Percentiles rank a stretch among this genome's conserved stretches.
These are phyloP conservation scores for Gyromitra esculenta DNA, from an alignment of 2,329 filamentous ascomycete species.

Conservation along the genomic window DNA sequence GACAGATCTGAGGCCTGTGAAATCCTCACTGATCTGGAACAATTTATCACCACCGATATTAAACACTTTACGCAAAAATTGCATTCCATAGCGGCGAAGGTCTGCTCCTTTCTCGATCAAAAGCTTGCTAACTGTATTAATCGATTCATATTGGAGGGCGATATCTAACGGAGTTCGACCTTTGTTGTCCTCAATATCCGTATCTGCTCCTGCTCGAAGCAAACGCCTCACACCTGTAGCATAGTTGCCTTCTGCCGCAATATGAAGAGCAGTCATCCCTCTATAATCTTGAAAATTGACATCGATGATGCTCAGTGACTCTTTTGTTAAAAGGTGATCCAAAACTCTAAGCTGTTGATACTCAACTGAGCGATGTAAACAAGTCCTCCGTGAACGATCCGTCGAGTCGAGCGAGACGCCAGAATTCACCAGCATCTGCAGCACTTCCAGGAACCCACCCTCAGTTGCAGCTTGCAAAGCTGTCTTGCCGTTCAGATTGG, in stretches of 20 bases:
- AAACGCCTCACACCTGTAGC: not conserved
- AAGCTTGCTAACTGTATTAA: not conserved
- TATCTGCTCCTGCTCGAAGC: not conserved
- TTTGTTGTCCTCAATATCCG: not conserved
- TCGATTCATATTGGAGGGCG: not conserved
- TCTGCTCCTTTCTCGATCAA: not conserved
- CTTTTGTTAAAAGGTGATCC: not conserved
- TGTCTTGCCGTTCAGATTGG: not conserved
- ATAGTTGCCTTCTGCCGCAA: not conserved
- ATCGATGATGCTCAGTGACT: not conserved
- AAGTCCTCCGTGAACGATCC: not conserved
- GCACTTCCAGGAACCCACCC: not conserved
- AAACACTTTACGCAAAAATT: not conserved
- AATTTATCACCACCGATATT: not conserved
- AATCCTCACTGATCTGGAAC: not conserved
- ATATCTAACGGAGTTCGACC: slow-evolving; percentile 1
- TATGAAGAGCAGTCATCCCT: slow-evolving; percentile 12
- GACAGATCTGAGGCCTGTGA: not conserved
- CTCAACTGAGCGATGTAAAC: not conserved
- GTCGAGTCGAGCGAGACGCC: not conserved
- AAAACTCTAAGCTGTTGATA: not conserved
- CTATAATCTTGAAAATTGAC: not conserved
- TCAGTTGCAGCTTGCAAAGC: not conserved
- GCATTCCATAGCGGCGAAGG: not conserved
- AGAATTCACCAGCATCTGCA: not conserved